Conservation (phyloP, 169 alveolate species). For the Plasmodium coatneyi region DNA sequence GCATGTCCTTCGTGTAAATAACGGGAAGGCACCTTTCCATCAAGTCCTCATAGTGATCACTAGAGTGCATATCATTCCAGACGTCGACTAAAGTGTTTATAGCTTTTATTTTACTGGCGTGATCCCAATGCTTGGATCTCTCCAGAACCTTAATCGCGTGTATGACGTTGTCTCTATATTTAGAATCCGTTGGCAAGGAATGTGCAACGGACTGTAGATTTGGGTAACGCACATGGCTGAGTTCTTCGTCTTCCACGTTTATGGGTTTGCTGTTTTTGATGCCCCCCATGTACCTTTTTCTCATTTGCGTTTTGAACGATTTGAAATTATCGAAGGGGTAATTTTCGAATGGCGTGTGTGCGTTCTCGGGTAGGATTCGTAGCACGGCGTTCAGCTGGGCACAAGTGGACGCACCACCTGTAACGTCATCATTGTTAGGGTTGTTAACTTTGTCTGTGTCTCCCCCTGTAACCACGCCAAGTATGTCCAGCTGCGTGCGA, state of each 20-base stretch:
- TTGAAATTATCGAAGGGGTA: conserved; percentile 62
- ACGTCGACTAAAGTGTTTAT: conserved; percentile 82
- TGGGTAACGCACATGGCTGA: conserved; percentile 74
- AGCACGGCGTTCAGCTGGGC: conserved; percentile 5
- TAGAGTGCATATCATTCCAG: conserved; percentile 82
- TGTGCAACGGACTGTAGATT: conserved; percentile 85
- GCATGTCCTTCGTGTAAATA: conserved; percentile 68
- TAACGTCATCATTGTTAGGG: neutral
- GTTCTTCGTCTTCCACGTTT: conserved; percentile 59
- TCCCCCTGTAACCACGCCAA: neutral
- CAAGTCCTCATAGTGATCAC: conserved; percentile 76
- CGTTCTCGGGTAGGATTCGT: conserved; percentile 46
- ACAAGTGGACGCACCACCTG: neutral
- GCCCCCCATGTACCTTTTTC: conserved; percentile 53
- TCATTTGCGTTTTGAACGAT: conserved; percentile 37
- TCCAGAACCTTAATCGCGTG: conserved; percentile 84
- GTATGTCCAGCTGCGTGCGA: neutral
- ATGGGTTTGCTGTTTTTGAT: conserved; percentile 58
- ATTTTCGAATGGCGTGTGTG: conserved; percentile 9
- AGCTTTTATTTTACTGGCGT: conserved; percentile 84
- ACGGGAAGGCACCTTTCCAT: conserved; percentile 78
- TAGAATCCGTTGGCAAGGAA: conserved; percentile 84
- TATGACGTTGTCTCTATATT: conserved; percentile 81
- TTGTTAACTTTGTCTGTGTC: neutral
- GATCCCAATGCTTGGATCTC: conserved; percentile 85